These are phyloP conservation scores for Aspergillus egyptiacus DNA, from an alignment of 495 filamentous ascomycete genomes.

Conservation along the genomic window DNA sequence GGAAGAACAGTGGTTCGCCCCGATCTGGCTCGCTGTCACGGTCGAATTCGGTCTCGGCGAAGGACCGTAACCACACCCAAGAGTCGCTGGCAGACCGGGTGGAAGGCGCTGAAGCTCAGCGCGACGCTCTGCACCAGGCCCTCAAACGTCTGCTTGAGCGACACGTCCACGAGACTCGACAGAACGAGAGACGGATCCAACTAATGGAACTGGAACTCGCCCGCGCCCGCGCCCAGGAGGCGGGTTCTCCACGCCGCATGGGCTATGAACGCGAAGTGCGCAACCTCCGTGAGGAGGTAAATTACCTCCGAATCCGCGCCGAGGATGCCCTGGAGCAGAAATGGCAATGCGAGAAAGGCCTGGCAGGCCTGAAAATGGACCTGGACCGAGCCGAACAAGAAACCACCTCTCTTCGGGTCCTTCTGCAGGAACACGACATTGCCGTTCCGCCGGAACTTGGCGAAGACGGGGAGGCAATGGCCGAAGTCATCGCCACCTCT, in stretches of 20 bases:
- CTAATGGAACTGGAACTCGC: slow-evolving; percentile 74
- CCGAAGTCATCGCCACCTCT: slow-evolving; percentile 53
- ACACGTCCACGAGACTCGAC: slow-evolving; percentile 72
- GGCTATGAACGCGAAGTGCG: slow-evolving; percentile 79
- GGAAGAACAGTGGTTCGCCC: slow-evolving; percentile 28
- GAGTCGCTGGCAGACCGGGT: slow-evolving; percentile 75
- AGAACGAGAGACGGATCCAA: slow-evolving; percentile 70
- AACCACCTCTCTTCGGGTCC: slow-evolving; percentile 67
- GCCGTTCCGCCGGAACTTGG: slow-evolving; percentile 49
- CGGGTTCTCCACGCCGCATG: slow-evolving; percentile 60
- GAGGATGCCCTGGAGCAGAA: slow-evolving; percentile 96
- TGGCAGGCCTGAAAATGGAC: slow-evolving; percentile 92
- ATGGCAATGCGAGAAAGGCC: slow-evolving; percentile 91
- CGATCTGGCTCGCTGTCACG: slow-evolving; percentile 43
- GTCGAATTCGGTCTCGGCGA: slow-evolving; percentile 57
- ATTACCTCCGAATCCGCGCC: slow-evolving; percentile 74
- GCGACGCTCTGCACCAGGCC: slow-evolving; percentile 83
- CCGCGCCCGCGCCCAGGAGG: slow-evolving; percentile 58
- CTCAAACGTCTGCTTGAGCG: slow-evolving; percentile 82
- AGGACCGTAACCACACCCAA: slow-evolving; percentile 56
- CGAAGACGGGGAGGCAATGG: slow-evolving; percentile 40
- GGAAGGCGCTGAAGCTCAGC: slow-evolving; percentile 88
- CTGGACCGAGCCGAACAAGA: slow-evolving; percentile 93
- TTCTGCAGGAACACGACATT: slow-evolving; percentile 86
- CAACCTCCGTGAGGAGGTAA: slow-evolving; percentile 76